A percentile compares a stretch with the other conserved stretches of the same genome.
These are phyloP conservation scores for Marasmius oreades DNA, from an alignment of 1,284 basidiomycete species.

Conservation along the genomic window DNA sequence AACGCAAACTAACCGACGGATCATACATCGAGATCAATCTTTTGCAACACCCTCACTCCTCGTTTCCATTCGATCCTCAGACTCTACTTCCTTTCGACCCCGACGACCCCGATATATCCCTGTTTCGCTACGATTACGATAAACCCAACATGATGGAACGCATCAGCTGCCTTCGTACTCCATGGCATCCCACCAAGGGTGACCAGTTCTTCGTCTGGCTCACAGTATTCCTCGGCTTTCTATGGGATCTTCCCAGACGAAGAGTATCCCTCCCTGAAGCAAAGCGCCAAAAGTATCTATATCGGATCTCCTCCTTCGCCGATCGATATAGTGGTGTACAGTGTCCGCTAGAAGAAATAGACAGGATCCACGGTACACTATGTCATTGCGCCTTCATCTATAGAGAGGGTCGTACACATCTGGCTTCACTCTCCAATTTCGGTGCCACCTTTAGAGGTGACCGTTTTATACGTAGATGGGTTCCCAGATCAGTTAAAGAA, in stretches of 20 bases:
- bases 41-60: too few species aligned
- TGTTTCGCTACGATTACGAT: too few species aligned
- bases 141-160: too few species aligned
- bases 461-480: constrained; percentile 9
- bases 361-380: constrained; percentile 21
- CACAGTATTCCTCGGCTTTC: constrained; percentile 13
- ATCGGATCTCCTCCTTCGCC: neutral
- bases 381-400: constrained; percentile 26
- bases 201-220: constrained; percentile 2
- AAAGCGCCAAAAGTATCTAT: constrained; percentile 8
- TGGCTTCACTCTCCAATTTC: constrained; percentile 16
- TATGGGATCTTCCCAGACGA: constrained; percentile 11
- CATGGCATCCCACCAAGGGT: constrained; percentile 13
- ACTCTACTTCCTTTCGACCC: too few species aligned
- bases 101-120: too few species aligned
- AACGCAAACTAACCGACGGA: neutral
- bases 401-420: constrained; percentile 18
- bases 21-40: too few species aligned
- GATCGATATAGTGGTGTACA: neutral
- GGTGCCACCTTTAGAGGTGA: constrained; percentile 15
- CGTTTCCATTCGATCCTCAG: too few species aligned
- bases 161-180: neutral
- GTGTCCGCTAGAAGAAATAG: neutral
- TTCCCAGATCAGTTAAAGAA: constrained; percentile 13
- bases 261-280: constrained; percentile 11